Percentiles rank a stretch among this genome's conserved stretches.
These are phyloP conservation scores for Penicillium mononematosum DNA, from an alignment of 495 filamentous ascomycete species.

Conservation along the genomic window DNA sequence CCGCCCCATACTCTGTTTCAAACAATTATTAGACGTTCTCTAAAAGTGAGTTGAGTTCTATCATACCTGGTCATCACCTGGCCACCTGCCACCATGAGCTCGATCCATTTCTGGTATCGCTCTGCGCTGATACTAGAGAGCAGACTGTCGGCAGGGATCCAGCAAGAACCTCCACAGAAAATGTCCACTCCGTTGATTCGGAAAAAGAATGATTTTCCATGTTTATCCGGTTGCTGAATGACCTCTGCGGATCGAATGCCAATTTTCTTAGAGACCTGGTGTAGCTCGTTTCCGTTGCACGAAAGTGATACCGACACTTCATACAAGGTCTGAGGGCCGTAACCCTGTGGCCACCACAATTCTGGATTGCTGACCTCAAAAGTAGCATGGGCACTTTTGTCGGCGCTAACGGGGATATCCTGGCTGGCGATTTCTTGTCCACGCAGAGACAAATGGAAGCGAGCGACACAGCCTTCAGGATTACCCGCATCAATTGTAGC, in stretches of 20 bases:
- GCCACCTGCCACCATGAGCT: conserved; percentile 63
- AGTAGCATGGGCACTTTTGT: conserved; percentile 49
- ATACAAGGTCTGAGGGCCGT: conserved; percentile 75
- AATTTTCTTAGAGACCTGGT: conserved; percentile 59
- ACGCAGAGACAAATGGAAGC: conserved; percentile 28
- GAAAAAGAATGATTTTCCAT: conserved; percentile 84
- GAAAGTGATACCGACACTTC: conserved; percentile 58
- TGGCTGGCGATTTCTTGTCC: conserved; percentile 55
- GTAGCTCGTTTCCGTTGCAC: conserved; percentile 42
- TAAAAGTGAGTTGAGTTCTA: background rate
- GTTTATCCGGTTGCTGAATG: conserved; percentile 63
- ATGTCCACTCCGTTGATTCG: conserved; percentile 78
- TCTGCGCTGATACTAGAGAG: conserved; percentile 63
- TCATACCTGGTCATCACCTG: conserved; percentile 67
- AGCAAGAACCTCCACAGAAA: conserved; percentile 82
- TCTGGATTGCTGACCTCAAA: conserved; percentile 60
- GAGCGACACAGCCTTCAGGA: background rate
- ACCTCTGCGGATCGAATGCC: conserved; percentile 73
- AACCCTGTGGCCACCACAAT: conserved; percentile 81
- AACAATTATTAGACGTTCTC: conserved; percentile 25
- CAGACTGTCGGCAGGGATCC: conserved; percentile 86
- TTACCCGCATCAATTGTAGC: background rate
- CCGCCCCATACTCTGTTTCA: conserved; percentile 66
- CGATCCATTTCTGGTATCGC: conserved; percentile 72
- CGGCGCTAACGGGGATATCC: conserved; percentile 42